A percentile compares a stretch with the other conserved stretches of the same genome.
phyloP scores from a whole-genome alignment of 2,329 filamentous ascomycete species.

The Hyphodiscus sp. region DNA sequence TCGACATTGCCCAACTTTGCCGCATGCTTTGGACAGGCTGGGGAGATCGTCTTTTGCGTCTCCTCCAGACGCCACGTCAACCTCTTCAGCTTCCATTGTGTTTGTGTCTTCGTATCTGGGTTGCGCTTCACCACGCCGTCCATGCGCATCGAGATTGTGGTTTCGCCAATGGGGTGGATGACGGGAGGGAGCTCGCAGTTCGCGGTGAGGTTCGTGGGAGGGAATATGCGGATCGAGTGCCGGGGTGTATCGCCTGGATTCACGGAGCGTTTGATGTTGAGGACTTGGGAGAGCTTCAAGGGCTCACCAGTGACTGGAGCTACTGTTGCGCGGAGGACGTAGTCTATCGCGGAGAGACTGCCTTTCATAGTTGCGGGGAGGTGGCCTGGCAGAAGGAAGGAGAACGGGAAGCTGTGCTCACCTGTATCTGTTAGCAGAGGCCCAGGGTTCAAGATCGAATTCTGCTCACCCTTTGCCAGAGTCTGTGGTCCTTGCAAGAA shows the following conservation, averaged over 20 bases:
- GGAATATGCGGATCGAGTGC: slow-evolving; percentile 89
- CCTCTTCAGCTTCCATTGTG: slow-evolving; percentile 82
- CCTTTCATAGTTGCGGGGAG: slow-evolving; percentile 80
- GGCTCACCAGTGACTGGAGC: slow-evolving; percentile 53
- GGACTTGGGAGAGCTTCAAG: slow-evolving; percentile 59
- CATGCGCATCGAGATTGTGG: slow-evolving; percentile 72
- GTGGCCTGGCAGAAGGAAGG: slow-evolving; percentile 75
- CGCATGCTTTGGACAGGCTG: slow-evolving; percentile 71
- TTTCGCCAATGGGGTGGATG: slow-evolving; percentile 78
- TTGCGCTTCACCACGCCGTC: slow-evolving; percentile 76
- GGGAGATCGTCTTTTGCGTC: slow-evolving; percentile 69
- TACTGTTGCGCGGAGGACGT: slow-evolving; percentile 67
- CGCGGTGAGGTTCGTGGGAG: slow-evolving; percentile 88
- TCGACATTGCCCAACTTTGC: slow-evolving; percentile 41
- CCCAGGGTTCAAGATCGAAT: background rate
- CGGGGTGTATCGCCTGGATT: slow-evolving; percentile 69
- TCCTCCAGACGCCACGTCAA: slow-evolving; percentile 93
- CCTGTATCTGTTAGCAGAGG: slow-evolving; percentile 35
- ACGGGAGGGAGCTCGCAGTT: slow-evolving; percentile 76
- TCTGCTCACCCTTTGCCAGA: slow-evolving; percentile 42
- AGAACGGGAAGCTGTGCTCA: slow-evolving; percentile 79
- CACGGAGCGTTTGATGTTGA: slow-evolving; percentile 75
- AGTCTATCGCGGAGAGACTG: slow-evolving; percentile 65
- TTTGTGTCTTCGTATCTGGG: slow-evolving; percentile 62
- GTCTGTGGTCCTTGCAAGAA: slow-evolving; percentile 56